Conservation (phyloP, 257 asterid genomes). For the Solanum chmielewskii region DNA sequence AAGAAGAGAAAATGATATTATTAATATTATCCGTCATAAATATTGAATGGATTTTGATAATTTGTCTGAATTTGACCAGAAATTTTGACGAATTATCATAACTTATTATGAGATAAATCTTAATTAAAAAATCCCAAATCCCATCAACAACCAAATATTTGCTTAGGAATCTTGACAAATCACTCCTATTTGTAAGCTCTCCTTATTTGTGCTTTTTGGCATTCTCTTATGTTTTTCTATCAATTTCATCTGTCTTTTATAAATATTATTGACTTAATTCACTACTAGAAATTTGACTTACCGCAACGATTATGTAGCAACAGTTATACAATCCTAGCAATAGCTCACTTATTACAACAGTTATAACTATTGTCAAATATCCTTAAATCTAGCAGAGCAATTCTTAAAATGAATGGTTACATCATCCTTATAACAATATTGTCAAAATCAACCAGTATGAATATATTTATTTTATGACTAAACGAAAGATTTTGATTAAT, state of each 20-base stretch:
- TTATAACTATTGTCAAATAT: too few species aligned
- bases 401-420: too few species aligned
- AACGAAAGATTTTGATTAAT: background rate
- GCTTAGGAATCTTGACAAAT: background rate
- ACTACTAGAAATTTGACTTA: too few species aligned
- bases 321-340: too few species aligned
- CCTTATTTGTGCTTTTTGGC: background rate
- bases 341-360: too few species aligned
- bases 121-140: background rate
- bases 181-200: background rate
- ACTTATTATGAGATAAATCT: background rate
- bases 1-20: background rate
- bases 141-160: background rate
- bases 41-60: background rate
- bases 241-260: background rate
- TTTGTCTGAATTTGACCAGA: fast-evolving
- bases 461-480: background rate
- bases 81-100: background rate
- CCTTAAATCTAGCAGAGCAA: too few species aligned
- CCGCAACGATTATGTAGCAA: too few species aligned
- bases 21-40: background rate
- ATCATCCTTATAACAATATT: background rate
- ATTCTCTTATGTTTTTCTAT: background rate
- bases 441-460: background rate
- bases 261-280: background rate